Evolutionary conservation across 164 flowering plant genomes (phyloP), one percentile per base, ranked within the genome.

Genomic region (Litsea cubeba): DNA sequence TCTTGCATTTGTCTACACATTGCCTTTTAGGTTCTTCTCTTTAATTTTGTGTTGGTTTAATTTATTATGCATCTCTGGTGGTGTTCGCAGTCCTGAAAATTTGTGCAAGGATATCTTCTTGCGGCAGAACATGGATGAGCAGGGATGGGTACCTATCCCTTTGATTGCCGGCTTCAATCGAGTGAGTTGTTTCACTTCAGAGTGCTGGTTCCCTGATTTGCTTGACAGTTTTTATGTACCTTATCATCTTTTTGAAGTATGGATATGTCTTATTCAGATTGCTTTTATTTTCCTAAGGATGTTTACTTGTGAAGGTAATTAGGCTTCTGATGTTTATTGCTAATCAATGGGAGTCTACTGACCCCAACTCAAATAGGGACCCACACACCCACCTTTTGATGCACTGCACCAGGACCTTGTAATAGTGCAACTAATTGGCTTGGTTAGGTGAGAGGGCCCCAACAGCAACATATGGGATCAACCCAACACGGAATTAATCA

Each of bases 91-190:
- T 81, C 83, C 87, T 80, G 92, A 69, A 40, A 92, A 92, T 79
- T 82, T 92, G 77, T 76, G 78, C 11, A 88, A 79, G 80, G 95
- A 92, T 51, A 78, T 71, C 6, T 90, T 60, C 81, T 80, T 92
- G 79, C 87, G 83, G 82, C 81, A 81, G 12, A 76, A 85, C 54
- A 92, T 92, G 97, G 92, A 92, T 80, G 86, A 78, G 22, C 80
- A 87, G 65, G 97, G 97, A 17, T 90, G 95, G 95, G 97, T 90
- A 58, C 84, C 90, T 6, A 77, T 90, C 60, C 66, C 79, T 63
- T 75, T 90, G 50, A 85, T 92, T 57, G 90, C 97, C 40, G 51
- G 72, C 68, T 92, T 90, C 75, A 83, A 79, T 57, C 84, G 86
- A 79, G 97, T 92, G 84, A 87, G 93, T 86, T 78, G 23, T 68